Evolutionary conservation across 257 asterid genomes (phyloP).

Genomic region (Gentiana straminea): DNA sequence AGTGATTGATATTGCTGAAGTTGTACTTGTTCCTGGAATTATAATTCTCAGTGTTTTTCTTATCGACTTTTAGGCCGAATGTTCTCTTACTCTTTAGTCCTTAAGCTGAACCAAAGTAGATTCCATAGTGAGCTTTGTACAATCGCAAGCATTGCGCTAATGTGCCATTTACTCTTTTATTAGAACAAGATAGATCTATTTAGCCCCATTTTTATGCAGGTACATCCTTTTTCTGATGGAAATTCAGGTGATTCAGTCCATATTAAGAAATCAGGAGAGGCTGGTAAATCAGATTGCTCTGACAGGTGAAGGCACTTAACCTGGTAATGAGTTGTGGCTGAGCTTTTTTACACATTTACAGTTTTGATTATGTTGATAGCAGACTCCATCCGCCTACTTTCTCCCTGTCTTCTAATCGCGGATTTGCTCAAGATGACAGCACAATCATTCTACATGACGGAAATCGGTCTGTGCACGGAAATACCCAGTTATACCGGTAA

Average conservation of each 20-base stretch:
- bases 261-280: constrained; percentile 26
- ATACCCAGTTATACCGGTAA: constrained; percentile 48
- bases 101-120: no score
- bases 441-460: constrained; percentile 28
- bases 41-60: no score
- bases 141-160: no score
- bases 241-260: constrained; percentile 32
- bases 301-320: constrained; percentile 17
- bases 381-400: constrained; percentile 66
- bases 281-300: constrained; percentile 24
- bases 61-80: no score
- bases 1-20: no score
- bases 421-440: constrained; percentile 31
- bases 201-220: constrained; percentile 29
- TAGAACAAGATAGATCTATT: background rate
- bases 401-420: constrained; percentile 35
- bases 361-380: constrained; percentile 11
- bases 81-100: no score
- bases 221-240: constrained; percentile 41
- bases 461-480: constrained; percentile 45
- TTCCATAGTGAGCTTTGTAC: no score
- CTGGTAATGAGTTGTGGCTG: constrained; percentile 1
- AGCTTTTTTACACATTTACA: constrained; percentile 4
- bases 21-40: no score
- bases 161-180: background rate